These are phyloP conservation scores for Hygrophorus pudorinus DNA, from an alignment of 768 basidiomycete species.

Conservation along the genomic window DNA sequence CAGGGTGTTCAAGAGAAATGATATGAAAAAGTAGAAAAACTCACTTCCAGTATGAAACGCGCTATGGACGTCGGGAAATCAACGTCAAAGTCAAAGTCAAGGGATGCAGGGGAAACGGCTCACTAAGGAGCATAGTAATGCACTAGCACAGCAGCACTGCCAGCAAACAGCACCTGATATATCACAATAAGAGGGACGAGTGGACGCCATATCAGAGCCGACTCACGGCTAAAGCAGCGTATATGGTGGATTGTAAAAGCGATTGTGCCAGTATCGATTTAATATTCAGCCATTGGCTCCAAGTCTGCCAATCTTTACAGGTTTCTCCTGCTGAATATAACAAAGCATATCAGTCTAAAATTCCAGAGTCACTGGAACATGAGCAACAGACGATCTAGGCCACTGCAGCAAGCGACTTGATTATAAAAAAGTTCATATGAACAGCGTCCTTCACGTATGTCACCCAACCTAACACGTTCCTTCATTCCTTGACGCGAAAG, in stretches of 20 bases:
- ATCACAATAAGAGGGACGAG: conserved; percentile 1
- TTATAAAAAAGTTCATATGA: conserved; percentile 64
- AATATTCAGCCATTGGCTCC: conserved; percentile 52
- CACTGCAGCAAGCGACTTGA: conserved; percentile 60
- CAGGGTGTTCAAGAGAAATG: background rate
- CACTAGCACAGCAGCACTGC: conserved; percentile 54
- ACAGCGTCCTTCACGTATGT: conserved; percentile 61
- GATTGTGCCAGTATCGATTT: conserved; percentile 49
- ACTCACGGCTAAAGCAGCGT: conserved; percentile 55
- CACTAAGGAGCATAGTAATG: conserved; percentile 63
- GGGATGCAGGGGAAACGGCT: conserved; percentile 15
- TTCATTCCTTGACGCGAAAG: conserved; percentile 2
- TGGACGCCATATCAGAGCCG: background rate
- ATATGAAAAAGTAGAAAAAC: conserved; percentile 16
- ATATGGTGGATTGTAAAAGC: conserved; percentile 54
- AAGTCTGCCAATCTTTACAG: conserved; percentile 57
- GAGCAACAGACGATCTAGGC: conserved; percentile 41
- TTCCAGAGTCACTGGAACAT: background rate
- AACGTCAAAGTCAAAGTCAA: background rate
- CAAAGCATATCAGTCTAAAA: background rate
- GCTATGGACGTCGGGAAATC: conserved; percentile 21
- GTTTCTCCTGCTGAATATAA: conserved; percentile 47
- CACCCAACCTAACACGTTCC: conserved; percentile 42
- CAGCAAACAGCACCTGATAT: conserved; percentile 47
- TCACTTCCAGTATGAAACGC: conserved; percentile 76